A percentile compares a stretch with the other conserved stretches of the same genome.
These are phyloP conservation scores for Bjerkandera adusta DNA, from an alignment of 1,284 basidiomycete genomes.

Conservation along the genomic window DNA sequence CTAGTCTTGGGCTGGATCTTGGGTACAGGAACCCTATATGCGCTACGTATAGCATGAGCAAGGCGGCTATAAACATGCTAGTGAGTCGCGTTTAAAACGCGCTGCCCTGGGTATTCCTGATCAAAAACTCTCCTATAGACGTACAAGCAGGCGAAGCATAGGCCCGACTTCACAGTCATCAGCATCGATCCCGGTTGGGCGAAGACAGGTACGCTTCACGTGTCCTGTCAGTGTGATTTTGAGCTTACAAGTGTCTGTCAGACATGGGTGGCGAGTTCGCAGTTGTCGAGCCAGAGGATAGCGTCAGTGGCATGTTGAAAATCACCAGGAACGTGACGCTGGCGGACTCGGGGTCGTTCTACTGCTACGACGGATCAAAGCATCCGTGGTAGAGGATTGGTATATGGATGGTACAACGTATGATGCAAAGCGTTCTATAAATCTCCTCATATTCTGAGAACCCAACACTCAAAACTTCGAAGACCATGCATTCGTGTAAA, in stretches of 20 bases:
- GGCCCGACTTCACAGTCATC: constrained; percentile 24
- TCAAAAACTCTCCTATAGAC: constrained; percentile 20
- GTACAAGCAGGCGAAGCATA: constrained; percentile 31
- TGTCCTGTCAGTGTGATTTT: background rate
- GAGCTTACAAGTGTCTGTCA: constrained; percentile 5
- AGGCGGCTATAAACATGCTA: constrained; percentile 31
- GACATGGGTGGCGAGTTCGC: constrained; percentile 34
- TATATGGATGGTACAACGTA: too few relatives aligned
- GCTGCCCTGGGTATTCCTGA: background rate
- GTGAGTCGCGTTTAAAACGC: constrained; percentile 16
- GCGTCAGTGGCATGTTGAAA: constrained; percentile 26
- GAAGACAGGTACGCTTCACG: constrained; percentile 28
- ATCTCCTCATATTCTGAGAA: too few relatives aligned
- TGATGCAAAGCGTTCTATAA: too few relatives aligned
- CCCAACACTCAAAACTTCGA: too few relatives aligned
- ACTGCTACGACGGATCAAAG: constrained; percentile 27
- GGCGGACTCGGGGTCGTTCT: constrained; percentile 31
- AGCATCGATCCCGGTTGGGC: constrained; percentile 31
- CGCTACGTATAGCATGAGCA: constrained; percentile 31
- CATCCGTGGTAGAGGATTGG: constrained; percentile 24
- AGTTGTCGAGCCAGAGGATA: constrained; percentile 28
- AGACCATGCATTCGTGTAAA: too few relatives aligned
- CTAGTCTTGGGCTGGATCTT: constrained; percentile 28
- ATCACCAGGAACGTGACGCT: constrained; percentile 21
- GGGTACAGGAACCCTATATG: constrained; percentile 21